A percentile compares a stretch with the other conserved stretches of the same genome.
Evolutionary conservation across 176 grass and related monocot species (phyloP).

Genomic region (Oryza nivara): DNA sequence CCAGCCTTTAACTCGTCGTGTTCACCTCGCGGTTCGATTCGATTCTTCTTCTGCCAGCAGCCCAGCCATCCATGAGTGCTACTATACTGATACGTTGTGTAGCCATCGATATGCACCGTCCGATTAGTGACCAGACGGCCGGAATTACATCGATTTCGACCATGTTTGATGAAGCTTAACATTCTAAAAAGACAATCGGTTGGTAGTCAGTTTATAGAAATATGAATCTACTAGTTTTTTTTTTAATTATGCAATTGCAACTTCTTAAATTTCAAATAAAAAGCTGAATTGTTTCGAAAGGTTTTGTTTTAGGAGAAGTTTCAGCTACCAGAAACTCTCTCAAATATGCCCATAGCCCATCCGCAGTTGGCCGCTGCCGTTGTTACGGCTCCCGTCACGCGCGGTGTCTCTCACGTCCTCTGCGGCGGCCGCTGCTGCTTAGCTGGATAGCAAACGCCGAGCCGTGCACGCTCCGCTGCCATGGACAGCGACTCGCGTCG

Average conservation of each 20-base stretch:
- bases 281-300: too few species aligned
- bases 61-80: too few species aligned
- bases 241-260: too few species aligned
- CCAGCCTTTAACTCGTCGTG: not conserved
- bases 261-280: too few species aligned
- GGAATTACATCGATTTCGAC: not conserved
- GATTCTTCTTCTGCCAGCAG: not conserved
- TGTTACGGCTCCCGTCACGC: not conserved
- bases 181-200: too few species aligned
- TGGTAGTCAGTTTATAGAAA: too few species aligned
- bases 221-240: too few species aligned
- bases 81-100: too few species aligned
- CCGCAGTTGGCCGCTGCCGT: not conserved
- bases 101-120: not conserved
- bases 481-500: conserved; percentile 19
- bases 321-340: too few species aligned
- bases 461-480: conserved; percentile 40
- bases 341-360: too few species aligned
- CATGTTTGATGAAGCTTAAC: too few species aligned
- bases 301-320: too few species aligned
- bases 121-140: not conserved
- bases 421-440: not conserved
- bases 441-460: conserved; percentile 32
- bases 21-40: conserved; percentile 9
- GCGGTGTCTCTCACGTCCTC: not conserved